Base-by-base conservation (phyloP, 148 eudicot genomes). In the Silene latifolia region DNA sequence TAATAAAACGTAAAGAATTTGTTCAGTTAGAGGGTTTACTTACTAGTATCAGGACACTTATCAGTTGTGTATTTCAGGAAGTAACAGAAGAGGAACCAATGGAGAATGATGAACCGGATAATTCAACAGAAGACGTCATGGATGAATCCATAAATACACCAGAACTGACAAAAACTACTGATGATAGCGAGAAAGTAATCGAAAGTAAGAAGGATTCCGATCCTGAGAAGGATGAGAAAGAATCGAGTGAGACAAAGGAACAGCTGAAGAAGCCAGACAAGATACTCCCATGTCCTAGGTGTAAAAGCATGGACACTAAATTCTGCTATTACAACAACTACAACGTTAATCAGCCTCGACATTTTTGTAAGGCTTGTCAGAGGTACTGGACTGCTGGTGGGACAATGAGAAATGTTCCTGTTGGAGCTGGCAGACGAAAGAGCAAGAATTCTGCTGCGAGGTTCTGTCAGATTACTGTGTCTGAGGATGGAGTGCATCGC, bases 331-430 rank as follows among this genome's bases (percentile, higher is more conserved):
- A 87, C 82, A 94, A 94, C 84, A 94, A 94, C 67, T 91, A 94
- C 84, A 94, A 94, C 54, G 82, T 94, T 47, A 94, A 90, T 59
- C 98, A 94, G 72, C 98, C 98, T 5, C 87, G 98, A 2, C 93
- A 94, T 59, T 94, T 94, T 67, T 94, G 98, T 85, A 94, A 88
- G 90, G 83, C 89, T 80, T 94, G 98, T 46, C 98, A 94, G 78
- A 84, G 98, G 70, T 94, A 94, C 77, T 94, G 98, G 98, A 94
- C 98, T 18, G 96, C 98, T 23, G 98, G 98, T 21, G 98, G 98
- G 18, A 88, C 90, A 29, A 94, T 90, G 98, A 85, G 98, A 83
- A 94, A 87, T 44, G 91, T 94, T 25, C 92, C 97, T 0, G 93
- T 94, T 4, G 98, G 98, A 0, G 91, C 98, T 35, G 98, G 98